phyloP scores from a whole-genome alignment of 202 grass and related monocot species.

The Elaeis oleifera region DNA sequence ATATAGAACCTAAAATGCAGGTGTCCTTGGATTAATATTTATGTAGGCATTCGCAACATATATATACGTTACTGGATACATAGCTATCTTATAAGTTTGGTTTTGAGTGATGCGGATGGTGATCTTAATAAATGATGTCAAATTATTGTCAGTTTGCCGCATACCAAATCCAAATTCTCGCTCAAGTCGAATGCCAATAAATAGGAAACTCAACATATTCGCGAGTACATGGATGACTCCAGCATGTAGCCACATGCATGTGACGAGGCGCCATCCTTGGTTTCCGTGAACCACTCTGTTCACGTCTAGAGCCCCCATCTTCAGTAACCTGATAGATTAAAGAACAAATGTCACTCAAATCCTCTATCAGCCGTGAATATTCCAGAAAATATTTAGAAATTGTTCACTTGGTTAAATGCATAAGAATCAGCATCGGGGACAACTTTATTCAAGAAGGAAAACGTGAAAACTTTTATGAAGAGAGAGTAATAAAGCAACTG shows the following conservation, averaged over 20 bases:
- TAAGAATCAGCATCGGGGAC: no score
- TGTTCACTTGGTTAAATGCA: no score
- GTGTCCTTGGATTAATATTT: no score
- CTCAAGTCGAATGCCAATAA: conserved; percentile 87
- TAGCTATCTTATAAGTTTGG: no score
- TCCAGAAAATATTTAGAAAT: no score
- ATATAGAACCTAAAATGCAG: no score
- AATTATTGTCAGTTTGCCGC: not conserved
- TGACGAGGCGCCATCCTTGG: conserved; percentile 75
- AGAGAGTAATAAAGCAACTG: no score
- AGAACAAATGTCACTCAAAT: conserved; percentile 23
- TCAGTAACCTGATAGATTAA: conserved; percentile 48
- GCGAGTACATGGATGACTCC: conserved; percentile 85
- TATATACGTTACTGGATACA: no score
- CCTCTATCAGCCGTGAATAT: conserved; percentile 6
- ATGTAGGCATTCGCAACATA: no score
- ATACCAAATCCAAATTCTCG: conserved; percentile 93
- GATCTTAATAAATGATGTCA: not conserved
- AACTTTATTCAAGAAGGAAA: no score
- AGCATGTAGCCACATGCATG: conserved; percentile 95
- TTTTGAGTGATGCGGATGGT: no score
- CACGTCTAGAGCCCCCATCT: conserved; percentile 68
- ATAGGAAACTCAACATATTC: conserved; percentile 78
- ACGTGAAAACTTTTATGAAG: no score
- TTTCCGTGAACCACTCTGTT: conserved; percentile 56